Conservation (phyloP, 106 monocot species). For the Triglochin maritima region DNA sequence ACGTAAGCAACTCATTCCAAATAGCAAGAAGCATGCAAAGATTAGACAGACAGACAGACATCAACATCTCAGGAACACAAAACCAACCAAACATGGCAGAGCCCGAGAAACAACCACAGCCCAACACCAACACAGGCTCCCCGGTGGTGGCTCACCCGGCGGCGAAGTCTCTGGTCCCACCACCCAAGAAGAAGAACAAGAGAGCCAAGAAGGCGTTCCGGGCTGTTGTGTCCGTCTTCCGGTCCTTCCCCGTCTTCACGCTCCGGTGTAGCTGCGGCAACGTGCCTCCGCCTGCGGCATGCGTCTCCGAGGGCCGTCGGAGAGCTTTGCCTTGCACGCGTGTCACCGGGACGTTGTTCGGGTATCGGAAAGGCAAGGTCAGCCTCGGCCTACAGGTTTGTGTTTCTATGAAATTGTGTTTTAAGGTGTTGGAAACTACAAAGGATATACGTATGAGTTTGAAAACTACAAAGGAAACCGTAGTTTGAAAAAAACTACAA, state of each 20-base stretch:
- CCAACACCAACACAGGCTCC: not conserved
- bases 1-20: no score
- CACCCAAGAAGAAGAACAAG: not conserved
- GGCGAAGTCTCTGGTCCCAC: not conserved
- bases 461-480: no score
- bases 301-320: not conserved
- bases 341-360: slow-evolving; percentile 23
- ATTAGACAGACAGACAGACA: no score
- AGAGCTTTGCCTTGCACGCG: not conserved
- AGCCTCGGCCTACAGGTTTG: slow-evolving; percentile 12
- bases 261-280: not conserved
- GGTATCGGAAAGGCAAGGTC: slow-evolving; percentile 16
- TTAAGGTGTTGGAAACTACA: no score
- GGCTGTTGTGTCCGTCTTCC: slow-evolving; percentile 1
- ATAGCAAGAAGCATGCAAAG: no score
- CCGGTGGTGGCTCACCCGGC: not conserved
- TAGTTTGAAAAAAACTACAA: no score
- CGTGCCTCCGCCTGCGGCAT: not conserved
- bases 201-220: slow-evolving; percentile 3
- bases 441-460: no score
- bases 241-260: slow-evolving; percentile 9
- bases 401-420: not conserved
- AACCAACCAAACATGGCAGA: not conserved
- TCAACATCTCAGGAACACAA: not conserved
- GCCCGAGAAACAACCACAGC: not conserved